A percentile compares a stretch with the other conserved stretches of the same genome.
Evolutionary conservation across 805 yeast genomes (phyloP).

Genomic region (Metschnikowia reukaufii): DNA sequence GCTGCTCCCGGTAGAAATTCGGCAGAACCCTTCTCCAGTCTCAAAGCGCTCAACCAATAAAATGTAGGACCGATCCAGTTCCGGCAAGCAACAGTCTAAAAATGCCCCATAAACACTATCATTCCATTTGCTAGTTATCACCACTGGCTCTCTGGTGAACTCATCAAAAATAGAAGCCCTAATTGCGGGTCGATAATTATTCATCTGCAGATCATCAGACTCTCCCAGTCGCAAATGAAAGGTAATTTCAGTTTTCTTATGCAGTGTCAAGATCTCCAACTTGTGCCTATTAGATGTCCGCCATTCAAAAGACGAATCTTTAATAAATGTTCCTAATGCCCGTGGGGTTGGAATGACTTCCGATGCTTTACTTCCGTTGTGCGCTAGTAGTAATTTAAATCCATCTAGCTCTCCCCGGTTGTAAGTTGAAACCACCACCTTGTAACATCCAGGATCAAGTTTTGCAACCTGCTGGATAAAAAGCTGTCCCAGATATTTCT

Average conservation of each 20-base stretch:
- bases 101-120: conserved; percentile 47
- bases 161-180: conserved; percentile 45
- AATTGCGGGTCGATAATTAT: conserved; percentile 44
- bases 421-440: conserved; percentile 48
- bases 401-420: conserved; percentile 27
- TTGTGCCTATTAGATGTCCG: conserved; percentile 38
- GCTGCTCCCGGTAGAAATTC: conserved; percentile 39
- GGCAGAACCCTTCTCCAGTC: conserved; percentile 40
- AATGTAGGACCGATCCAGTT: conserved; percentile 32
- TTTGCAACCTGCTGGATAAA: conserved; percentile 21
- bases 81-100: conserved; percentile 28
- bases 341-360: conserved; percentile 20
- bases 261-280: conserved; percentile 24
- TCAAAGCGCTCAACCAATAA: conserved; percentile 52
- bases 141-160: conserved; percentile 28
- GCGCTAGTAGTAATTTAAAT: conserved; percentile 35
- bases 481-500: conserved; percentile 39
- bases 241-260: conserved; percentile 23
- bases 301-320: conserved; percentile 36
- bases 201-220: conserved; percentile 5
- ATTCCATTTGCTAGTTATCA: conserved; percentile 39
- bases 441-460: conserved; percentile 40
- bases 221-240: conserved; percentile 29
- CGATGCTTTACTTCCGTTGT: conserved; percentile 16
- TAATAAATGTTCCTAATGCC: conserved; percentile 37